Base-by-base conservation (phyloP, 176 grass and related monocot genomes). In the Eragrostis nindensis region DNA sequence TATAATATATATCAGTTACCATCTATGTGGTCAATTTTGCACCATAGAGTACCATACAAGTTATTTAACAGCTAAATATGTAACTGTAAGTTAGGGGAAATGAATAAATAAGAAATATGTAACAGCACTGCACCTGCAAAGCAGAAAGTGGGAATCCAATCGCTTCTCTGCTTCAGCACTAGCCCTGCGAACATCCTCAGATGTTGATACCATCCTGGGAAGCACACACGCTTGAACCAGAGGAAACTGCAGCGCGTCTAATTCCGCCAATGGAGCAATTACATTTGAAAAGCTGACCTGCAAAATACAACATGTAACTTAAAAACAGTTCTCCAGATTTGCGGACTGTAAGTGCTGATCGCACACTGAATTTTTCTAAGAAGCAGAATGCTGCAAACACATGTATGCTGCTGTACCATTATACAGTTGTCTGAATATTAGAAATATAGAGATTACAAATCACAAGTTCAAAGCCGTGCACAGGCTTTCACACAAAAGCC, bases 201-300 rank as follows among this genome's bases (percentile, higher is more conserved):
- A 98, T 41, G 71, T 62, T 75, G 90, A 95, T 63, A 98, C 90
- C 90, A 98, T 93, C 85, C 76, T 88, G 42, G 80, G 96, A 64
- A 93, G 90, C 39, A 98, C 7, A 90, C 90, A 95, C 17, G 92
- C 88, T 87, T 98, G 96, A 78, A 98, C 85, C 43, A 93, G 86
- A 84, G 96, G 90, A 59, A 98, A 95, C 7, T 93, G 92, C 68
- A 91, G 81, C 13, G 90, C 88, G 79, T 98, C 96, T 78, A 98
- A 74, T 62, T 98, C 90, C n/a, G 92, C 90, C 61, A 98, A 80
- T 57, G 90, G 92, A 73, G 75, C 71, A 62, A 95, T 78, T 24
- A 76, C 86, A 88, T 98, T 95, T 46, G 74, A 76, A 84, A 91
- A 97, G 64, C 73, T 88, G 87, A 84, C 86, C 94, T 93, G 87